phyloP scores from a whole-genome alignment of 169 alveolate genomes.

The Eimeria sp. region DNA sequence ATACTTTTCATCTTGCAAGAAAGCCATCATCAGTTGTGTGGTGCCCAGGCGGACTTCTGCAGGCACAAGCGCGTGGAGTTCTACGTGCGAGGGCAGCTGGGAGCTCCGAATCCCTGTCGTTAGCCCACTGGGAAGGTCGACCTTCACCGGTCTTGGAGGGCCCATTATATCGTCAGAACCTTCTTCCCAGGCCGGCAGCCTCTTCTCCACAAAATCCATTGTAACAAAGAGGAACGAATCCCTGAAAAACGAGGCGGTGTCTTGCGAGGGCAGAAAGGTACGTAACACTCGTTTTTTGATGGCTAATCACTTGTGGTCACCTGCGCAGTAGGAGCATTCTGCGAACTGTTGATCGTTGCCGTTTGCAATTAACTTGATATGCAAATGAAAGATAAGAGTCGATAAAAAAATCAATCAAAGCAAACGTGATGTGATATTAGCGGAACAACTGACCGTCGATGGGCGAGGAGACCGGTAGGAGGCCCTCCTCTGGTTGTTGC shows the following conservation, averaged over 20 bases:
- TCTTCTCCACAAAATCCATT: conserved; percentile 2
- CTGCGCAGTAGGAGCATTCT: not conserved
- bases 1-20: not conserved
- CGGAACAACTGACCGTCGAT: not conserved
- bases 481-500: not conserved
- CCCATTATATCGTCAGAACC: not conserved
- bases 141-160: not conserved
- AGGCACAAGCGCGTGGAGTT: conserved; percentile 24
- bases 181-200: conserved; percentile 6
- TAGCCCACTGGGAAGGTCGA: not conserved
- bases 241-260: not conserved
- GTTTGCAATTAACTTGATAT: not conserved
- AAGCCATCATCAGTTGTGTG: conserved; percentile 25
- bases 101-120: conserved; percentile 43
- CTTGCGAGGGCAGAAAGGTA: not conserved
- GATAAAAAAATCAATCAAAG: not conserved
- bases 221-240: not conserved
- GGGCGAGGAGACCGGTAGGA: not conserved
- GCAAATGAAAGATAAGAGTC: not conserved
- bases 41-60: conserved; percentile 36
- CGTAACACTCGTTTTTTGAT: not conserved
- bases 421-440: not conserved
- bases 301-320: not conserved
- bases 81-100: conserved; percentile 23
- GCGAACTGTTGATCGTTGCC: not conserved